Evolutionary conservation across 331 rosid species (phyloP), one percentile per base, ranked within the genome.

Genomic region (Rhamnella rubrinervis): DNA sequence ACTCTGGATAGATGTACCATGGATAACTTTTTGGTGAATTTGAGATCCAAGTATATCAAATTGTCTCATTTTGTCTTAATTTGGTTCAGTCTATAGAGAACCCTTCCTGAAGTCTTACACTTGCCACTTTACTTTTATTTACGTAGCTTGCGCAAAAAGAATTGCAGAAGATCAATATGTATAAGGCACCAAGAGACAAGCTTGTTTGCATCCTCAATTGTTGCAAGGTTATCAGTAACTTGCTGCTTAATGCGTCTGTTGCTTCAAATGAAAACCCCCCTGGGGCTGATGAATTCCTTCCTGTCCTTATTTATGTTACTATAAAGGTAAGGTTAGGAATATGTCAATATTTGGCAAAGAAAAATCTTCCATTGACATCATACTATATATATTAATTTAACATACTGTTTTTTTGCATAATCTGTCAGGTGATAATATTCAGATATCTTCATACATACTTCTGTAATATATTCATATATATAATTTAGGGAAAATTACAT

Each of bases 271-370:
- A 81, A 66, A 83, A 78, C 80, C 87, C 89, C 71, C 96, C 92
- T 0, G 99, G 99, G 74, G 99, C 99, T 73, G 99, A 95, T 71
- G 99, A 95, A 66, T 91, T 95, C 75, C 97, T 95, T 85, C 99
- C 99, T 7, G 96, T 95, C 78, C 86, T 95, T 63, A 95, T 95
- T 60, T 95, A 82, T 68, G 99, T 95, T 74, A 95, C 97, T 20
- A 50, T 91, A 78, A 95, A 91, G 99, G 99, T 91, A 83, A 67
- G 73, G 50, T 59, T 63, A 65, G 16, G 50, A 59, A 56, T 66
- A 57, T 67, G 68, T 68, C 6, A 61, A 18, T 17, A 53, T 53
- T 53, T 53, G 4, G 6, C 6, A 8, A 0, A 21, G 4, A 53
- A 6, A 19, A 25, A 56, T 19, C 63, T 39, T 47, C n/a, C 46